Percentiles rank a stretch among this genome's conserved stretches.
Conservation (phyloP, 768 basidiomycete species). For the Calocera cornea region DNA sequence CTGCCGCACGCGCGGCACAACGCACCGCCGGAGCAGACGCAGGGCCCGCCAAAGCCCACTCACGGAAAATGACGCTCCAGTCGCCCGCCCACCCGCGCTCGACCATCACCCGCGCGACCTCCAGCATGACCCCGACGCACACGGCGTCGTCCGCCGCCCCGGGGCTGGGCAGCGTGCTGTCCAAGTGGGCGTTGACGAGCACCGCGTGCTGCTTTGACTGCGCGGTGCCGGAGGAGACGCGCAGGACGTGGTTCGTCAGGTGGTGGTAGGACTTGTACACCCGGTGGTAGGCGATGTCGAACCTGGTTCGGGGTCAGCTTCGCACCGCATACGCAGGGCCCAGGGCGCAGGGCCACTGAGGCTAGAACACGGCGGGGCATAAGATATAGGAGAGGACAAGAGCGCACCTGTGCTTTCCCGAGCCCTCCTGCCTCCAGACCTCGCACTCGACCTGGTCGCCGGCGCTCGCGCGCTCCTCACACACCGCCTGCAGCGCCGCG, state of each 20-base stretch:
- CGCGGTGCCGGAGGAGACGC: constrained; percentile 63
- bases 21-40: too few species aligned
- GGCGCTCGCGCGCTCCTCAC: constrained; percentile 38
- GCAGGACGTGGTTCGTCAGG: constrained; percentile 79
- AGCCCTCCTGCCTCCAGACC: constrained; percentile 80
- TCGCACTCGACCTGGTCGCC: constrained; percentile 62
- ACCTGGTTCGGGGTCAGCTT: constrained; percentile 33
- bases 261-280: constrained; percentile 78
- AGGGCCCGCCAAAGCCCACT: too few species aligned
- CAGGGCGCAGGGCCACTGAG: constrained; percentile 9
- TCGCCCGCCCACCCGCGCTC: constrained; percentile 56
- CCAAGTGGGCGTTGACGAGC: constrained; percentile 79
- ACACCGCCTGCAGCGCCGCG: constrained; percentile 43
- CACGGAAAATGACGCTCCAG: constrained; percentile 73
- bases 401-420: constrained; percentile 70
- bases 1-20: too few species aligned
- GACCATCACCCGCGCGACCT: constrained; percentile 66
- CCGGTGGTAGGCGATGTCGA: constrained; percentile 80
- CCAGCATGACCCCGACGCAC: constrained; percentile 82
- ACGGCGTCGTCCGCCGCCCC: constrained; percentile 83
- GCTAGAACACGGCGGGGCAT: too few species aligned
- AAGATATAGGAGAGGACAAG: neutral
- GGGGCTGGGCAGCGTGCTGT: constrained; percentile 78
- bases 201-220: constrained; percentile 67
- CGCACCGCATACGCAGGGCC: constrained; percentile 4